These are phyloP conservation scores for Pleurostoma richardsiae DNA, from an alignment of 2,329 filamentous ascomycete species.

Conservation along the genomic window DNA sequence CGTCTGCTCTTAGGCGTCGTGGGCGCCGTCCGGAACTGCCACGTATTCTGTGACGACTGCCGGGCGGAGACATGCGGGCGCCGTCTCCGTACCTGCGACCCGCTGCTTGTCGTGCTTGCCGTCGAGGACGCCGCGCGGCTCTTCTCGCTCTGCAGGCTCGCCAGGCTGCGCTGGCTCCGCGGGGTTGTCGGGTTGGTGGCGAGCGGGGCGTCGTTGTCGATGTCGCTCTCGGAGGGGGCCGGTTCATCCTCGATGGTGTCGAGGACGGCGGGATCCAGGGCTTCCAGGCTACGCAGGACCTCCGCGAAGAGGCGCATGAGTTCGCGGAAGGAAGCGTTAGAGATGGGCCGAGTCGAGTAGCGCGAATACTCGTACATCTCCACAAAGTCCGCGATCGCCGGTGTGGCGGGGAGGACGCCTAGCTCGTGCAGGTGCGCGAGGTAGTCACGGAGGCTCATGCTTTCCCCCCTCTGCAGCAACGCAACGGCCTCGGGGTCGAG, in stretches of 20 bases:
- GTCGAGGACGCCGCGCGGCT: conserved; percentile 1
- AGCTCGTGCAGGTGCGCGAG: conserved; percentile 64
- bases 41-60: conserved; percentile 36
- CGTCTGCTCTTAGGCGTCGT: conserved; percentile 44
- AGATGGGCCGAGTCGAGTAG: conserved; percentile 68
- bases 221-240: conserved; percentile 18
- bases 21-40: conserved; percentile 46
- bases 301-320: conserved; percentile 84
- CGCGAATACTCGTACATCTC: conserved; percentile 76
- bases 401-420: conserved; percentile 47
- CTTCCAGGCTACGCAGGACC: conserved; percentile 70
- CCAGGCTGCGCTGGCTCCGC: conserved; percentile 10
- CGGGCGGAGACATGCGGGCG: conserved; percentile 23
- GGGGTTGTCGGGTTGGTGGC: conserved; percentile 34
- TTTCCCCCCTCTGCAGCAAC: conserved; percentile 63
- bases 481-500: conserved; percentile 65
- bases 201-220: conserved; percentile 16
- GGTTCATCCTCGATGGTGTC: conserved; percentile 14
- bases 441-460: conserved; percentile 77
- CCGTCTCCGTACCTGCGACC: conserved; percentile 7
- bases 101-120: conserved; percentile 6
- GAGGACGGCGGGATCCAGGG: conserved; percentile 51
- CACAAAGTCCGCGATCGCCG: conserved; percentile 59
- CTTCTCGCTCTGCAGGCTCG: conserved; percentile 12
- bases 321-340: conserved; percentile 65